Evolutionary conservation across 2,329 filamentous ascomycete genomes (phyloP).

Genomic region (Diaporthe sp.): DNA sequence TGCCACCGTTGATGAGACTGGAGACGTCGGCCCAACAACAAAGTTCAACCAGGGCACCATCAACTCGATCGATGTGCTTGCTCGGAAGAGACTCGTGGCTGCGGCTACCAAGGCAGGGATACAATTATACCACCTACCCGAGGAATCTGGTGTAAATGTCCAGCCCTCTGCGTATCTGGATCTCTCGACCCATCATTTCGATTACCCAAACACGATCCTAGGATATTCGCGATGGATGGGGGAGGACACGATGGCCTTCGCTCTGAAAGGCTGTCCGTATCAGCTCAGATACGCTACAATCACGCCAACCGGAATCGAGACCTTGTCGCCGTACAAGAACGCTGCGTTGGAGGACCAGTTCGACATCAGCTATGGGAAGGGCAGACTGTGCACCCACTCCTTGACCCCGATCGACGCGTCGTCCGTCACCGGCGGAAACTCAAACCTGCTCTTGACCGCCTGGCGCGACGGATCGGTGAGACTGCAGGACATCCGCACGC

Average conservation of each 20-base stretch:
- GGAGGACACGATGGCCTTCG: conserved; percentile 60
- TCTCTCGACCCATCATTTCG: conserved; percentile 40
- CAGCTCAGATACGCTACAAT: conserved; percentile 63
- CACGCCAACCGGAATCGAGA: conserved; percentile 60
- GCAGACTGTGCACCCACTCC: conserved; percentile 54
- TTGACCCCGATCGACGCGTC: conserved; percentile 59
- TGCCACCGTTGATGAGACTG: conserved; percentile 34
- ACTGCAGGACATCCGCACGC: conserved; percentile 65
- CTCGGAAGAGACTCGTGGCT: conserved; percentile 48
- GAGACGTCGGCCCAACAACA: conserved; percentile 14
- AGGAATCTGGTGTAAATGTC: conserved; percentile 35
- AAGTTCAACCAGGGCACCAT: conserved; percentile 50
- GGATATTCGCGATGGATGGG: conserved; percentile 61
- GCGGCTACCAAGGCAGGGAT: conserved; percentile 53
- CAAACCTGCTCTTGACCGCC: conserved; percentile 62
- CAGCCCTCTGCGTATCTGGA: conserved; percentile 45
- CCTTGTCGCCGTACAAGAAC: conserved; percentile 53
- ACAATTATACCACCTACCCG: conserved; percentile 52
- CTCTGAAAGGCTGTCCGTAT: conserved; percentile 56
- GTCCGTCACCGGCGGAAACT: conserved; percentile 51
- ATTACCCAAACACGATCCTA: conserved; percentile 42
- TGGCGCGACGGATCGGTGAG: conserved; percentile 67
- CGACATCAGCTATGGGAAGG: conserved; percentile 43
- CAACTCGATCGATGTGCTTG: conserved; percentile 53
- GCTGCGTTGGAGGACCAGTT: conserved; percentile 47